Conservation (phyloP, 306 rosid species). For the Medicago lupulina region DNA sequence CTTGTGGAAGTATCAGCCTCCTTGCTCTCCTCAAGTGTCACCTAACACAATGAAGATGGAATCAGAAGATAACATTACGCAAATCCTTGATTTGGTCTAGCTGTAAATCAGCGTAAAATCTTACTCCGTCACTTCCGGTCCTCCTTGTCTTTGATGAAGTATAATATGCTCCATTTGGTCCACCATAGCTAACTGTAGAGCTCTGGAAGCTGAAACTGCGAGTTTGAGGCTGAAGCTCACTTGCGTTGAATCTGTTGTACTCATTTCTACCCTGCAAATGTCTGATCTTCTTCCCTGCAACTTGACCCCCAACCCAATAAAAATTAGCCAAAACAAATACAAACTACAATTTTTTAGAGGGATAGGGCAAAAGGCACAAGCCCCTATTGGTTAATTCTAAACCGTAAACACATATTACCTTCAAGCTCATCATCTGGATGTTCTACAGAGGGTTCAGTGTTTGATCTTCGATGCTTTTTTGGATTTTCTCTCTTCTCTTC, state of each 20-base stretch:
- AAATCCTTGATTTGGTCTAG: constrained; percentile 6
- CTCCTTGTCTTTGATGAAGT: constrained; percentile 73
- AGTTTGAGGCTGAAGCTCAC: constrained; percentile 66
- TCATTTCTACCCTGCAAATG: constrained; percentile 51
- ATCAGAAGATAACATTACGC: constrained; percentile 32
- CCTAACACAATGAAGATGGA: constrained; percentile 48
- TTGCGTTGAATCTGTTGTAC: constrained; percentile 28
- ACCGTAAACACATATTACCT: constrained; percentile 49
- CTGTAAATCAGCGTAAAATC: constrained; percentile 34
- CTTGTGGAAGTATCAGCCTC: constrained; percentile 79
- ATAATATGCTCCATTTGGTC: constrained; percentile 69
- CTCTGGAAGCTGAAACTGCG: constrained; percentile 80
- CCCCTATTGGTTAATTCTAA: constrained; percentile 6
- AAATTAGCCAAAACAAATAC: constrained; percentile 30
- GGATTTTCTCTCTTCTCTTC: constrained; percentile 59
- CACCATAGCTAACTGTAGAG: constrained; percentile 76
- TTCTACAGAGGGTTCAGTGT: constrained; percentile 52
- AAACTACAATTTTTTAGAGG: neutral
- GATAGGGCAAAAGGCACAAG: constrained; percentile 12
- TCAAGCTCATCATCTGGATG: constrained; percentile 70
- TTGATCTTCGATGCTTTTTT: constrained; percentile 63
- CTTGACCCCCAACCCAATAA: neutral
- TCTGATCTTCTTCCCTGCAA: constrained; percentile 63
- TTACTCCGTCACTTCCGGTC: constrained; percentile 87
- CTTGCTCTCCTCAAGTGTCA: constrained; percentile 79